Percentiles rank a stretch among this genome's conserved stretches.
These are phyloP conservation scores for Mycena epipterygia DNA, from an alignment of 768 basidiomycete genomes.

Conservation along the genomic window DNA sequence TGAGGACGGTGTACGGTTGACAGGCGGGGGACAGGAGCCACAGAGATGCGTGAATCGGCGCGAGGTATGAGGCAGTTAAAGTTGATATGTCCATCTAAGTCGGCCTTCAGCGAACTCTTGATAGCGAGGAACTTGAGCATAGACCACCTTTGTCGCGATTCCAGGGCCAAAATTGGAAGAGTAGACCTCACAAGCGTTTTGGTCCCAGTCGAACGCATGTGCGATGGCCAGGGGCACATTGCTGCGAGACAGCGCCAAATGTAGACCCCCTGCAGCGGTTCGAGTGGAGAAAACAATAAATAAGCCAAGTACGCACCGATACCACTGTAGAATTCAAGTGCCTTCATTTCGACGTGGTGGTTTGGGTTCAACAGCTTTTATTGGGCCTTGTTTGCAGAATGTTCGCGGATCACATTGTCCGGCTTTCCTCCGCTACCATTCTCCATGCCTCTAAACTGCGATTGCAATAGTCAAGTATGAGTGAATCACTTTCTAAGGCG, in stretches of 20 bases:
- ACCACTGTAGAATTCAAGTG: slow-evolving; percentile 83
- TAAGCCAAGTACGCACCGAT: slow-evolving; percentile 65
- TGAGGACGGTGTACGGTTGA: slow-evolving; percentile 87
- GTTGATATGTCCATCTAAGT: slow-evolving; percentile 65
- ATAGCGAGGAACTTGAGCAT: background rate
- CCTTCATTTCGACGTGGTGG: slow-evolving; percentile 38
- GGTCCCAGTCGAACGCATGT: slow-evolving; percentile 90
- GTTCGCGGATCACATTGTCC: slow-evolving; percentile 5
- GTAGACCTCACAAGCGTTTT: slow-evolving; percentile 79
- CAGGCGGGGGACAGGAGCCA: slow-evolving; percentile 87
- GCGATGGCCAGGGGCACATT: slow-evolving; percentile 61
- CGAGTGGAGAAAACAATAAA: slow-evolving; percentile 7
- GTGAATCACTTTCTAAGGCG: slow-evolving; percentile 56
- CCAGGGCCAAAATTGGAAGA: slow-evolving; percentile 66
- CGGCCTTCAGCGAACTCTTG: no score
- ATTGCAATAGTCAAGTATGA: slow-evolving; percentile 61
- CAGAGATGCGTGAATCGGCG: slow-evolving; percentile 64
- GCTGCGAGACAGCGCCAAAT: slow-evolving; percentile 73
- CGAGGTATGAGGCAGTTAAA: slow-evolving; percentile 63
- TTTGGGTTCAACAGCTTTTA: slow-evolving; percentile 13
- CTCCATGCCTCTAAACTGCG: no score
- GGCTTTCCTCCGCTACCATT: no score
- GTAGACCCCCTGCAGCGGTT: slow-evolving; percentile 71
- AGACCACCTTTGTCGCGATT: slow-evolving; percentile 64
- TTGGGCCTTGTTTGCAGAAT: background rate